Base-by-base conservation (phyloP, 2,329 filamentous ascomycete genomes). In the Emericellopsis atlantica region DNA sequence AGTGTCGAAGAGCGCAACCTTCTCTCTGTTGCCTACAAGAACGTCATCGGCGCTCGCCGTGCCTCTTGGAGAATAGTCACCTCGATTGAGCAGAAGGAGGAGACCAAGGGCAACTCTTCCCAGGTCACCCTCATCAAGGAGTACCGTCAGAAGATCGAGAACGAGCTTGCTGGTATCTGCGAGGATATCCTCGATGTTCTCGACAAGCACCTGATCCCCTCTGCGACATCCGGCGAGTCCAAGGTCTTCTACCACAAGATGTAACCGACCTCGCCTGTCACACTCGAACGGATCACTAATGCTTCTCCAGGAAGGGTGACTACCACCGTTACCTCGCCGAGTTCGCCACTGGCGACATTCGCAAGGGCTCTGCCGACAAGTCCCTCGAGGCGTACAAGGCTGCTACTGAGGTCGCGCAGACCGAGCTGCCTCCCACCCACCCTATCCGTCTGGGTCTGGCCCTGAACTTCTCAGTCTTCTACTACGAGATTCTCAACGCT, bases 231-330 rank as follows among this genome's bases (percentile, higher is more conserved):
- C 58, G 90, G 89, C 68, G 90, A 96, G 76, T 95, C 88, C 58
- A 95, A 95, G 81, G 90, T 96, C 56, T 96, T 96, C 74, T 95
- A 95, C 74, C 89, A 96, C 84, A 96, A 96, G 83, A 96, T 96
- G 88, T 93, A 66, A 53, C 77, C 61, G 15, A 36, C 32, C 16
- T 9, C 23, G 4, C 18, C 26, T 5, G 36, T 15, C 32, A 33
- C 26, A 32, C 12, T 32, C 22, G 23, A 41, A 39, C 14, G 23
- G 10, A n/a, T 36, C 29, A 15, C 31, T 29, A 31, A 37, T 32
- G 16, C 39, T 48, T 24, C 42, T 51, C 61, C 52, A 95, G 89
- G 89, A 95, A 95, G 86, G 90, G 90, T 67, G 90, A 95, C 71
- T 95, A 95, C 78, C 88, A 95, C 81, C 88, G 89, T 64, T 95